Evolutionary conservation across 108 stramenopile genomes (phyloP), one percentile per base, ranked within the genome.

Genomic region (Nitzschia putrida): DNA sequence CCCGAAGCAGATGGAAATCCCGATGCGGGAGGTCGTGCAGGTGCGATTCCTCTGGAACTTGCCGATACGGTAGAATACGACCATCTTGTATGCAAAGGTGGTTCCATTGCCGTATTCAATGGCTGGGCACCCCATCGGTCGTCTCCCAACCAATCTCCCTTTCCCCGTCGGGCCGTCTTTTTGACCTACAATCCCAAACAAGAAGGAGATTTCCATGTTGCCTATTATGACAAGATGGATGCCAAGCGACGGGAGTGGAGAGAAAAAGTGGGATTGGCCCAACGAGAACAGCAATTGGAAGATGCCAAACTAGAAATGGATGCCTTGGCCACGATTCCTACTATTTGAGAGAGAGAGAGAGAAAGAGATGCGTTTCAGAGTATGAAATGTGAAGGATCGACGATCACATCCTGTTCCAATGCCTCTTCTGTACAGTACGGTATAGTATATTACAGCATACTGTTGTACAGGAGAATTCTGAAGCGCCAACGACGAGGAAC

Each of bases 111-210:
- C 3, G 76, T 69, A 9, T 89, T 89, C 43, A 77, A 75, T 60
- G 82, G 81, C 8, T 86, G 82, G 83, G 74, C 71, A 26, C 88
- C 88, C 0, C 88, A 89, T 76, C 75, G 84, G 49, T 80, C 79
- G 8, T 47, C 61, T 61, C 57, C 76, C 74, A 83, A 76, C 72
- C 22, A 24, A 57, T 79, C 72, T 37, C 74, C 71, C 42, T 79
- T 85, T 92, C 79, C 64, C 64, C 78, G 79, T 53, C 76, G 76
- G 72, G 75, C 85, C 10, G 83, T 89, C 12, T 89, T 89, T 58
- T 57, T 89, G 13, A 89, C 88, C n/a, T 86, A 85, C 80, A 85
- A 81, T 74, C 80, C 84, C 20, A 69, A 57, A 58, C 20, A 13
- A 16, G 85, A 86, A 45, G 88, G 84, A 13, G 78, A 80, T 25